Conservation (phyloP, 768 basidiomycete species). For the Imleria badia region DNA sequence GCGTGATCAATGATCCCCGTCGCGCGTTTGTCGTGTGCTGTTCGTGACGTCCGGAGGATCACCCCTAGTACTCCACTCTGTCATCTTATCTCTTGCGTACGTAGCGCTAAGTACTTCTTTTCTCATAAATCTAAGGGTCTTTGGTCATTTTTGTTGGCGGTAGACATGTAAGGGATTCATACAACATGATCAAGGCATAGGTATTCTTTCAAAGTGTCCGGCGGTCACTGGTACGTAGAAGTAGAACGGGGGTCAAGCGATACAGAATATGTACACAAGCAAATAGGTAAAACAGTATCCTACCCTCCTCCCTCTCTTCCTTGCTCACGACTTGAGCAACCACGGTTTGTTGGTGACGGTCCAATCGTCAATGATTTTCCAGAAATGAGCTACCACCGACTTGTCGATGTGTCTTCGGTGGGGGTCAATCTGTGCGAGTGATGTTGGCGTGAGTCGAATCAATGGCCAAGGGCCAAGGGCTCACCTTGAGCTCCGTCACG, state of each 20-base stretch:
- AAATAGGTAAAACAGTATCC: neutral
- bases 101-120: neutral
- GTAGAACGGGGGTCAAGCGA: neutral
- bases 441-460: too few species aligned
- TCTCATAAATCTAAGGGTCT: conserved; percentile 8
- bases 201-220: neutral
- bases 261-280: conserved; percentile 2
- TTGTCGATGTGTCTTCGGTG: conserved; percentile 90
- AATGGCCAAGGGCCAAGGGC: too few species aligned
- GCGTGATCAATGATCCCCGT: conserved; percentile 6
- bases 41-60: neutral
- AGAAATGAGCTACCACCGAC: conserved; percentile 91
- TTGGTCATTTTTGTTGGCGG: neutral
- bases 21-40: neutral
- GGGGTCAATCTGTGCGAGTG: too few species aligned
- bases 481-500: too few species aligned
- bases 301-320: too few species aligned
- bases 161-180: too few species aligned
- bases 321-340: conserved; percentile 47
- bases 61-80: neutral
- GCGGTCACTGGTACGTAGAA: neutral
- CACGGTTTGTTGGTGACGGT: conserved; percentile 77
- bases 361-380: conserved; percentile 89
- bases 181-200: too few species aligned
- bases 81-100: neutral